Conservation (phyloP, 1,284 basidiomycete genomes). For the Ceratobasidium papillatum region DNA sequence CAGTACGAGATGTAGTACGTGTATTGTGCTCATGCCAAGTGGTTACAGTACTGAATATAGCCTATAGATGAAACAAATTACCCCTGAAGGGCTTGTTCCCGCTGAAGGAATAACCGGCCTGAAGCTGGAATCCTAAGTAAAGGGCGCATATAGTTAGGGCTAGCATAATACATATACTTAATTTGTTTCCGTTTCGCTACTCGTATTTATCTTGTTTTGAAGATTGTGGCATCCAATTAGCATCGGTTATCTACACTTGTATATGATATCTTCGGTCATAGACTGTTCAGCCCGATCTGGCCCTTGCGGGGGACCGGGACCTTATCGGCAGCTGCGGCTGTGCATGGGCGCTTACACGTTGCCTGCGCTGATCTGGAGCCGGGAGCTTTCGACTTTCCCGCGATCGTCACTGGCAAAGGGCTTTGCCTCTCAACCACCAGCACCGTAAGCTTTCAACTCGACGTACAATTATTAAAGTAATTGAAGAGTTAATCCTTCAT, state of each 20-base stretch:
- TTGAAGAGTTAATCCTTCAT: not conserved
- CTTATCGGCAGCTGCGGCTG: conserved; percentile 7
- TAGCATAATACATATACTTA: not conserved
- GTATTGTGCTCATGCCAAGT: not conserved
- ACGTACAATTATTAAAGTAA: not conserved
- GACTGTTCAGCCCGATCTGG: not conserved
- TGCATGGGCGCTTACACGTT: conserved; percentile 36
- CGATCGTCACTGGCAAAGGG: conserved; percentile 4
- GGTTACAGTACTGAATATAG: not conserved
- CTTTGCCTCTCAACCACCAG: not conserved
- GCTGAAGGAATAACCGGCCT: not conserved
- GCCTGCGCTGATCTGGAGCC: conserved; percentile 34
- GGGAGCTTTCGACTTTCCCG: not conserved
- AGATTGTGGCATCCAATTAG: not conserved
- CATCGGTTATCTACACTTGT: not conserved
- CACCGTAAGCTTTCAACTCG: not conserved
- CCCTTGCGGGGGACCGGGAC: not conserved
- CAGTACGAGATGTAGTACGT: not conserved
- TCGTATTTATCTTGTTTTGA: not conserved
- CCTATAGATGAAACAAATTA: not conserved
- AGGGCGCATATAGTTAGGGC: too few relatives aligned
- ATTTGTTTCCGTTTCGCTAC: not conserved
- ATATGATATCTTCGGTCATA: not conserved
- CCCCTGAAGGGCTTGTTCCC: not conserved
- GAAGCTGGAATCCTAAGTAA: too few relatives aligned